These are phyloP conservation scores for Cyclotella choctawhatcheeana DNA, from an alignment of 108 stramenopile species.

Conservation along the genomic window DNA sequence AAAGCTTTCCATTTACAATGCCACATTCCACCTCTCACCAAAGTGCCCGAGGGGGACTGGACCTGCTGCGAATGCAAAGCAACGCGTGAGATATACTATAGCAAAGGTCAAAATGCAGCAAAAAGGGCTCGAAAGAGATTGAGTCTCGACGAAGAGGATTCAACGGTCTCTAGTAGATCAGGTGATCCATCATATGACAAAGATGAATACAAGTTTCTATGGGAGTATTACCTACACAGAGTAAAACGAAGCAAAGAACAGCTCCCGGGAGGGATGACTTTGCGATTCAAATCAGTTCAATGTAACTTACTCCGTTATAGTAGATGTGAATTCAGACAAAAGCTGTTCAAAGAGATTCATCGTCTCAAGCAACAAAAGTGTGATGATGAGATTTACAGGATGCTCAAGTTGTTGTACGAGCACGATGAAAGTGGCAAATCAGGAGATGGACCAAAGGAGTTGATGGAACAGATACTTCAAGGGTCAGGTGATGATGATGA, in stretches of 20 bases:
- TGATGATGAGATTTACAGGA: background rate
- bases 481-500: background rate
- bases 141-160: background rate
- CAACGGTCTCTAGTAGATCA: too few relatives aligned
- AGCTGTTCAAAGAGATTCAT: background rate
- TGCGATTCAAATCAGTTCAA: background rate
- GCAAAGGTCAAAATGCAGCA: background rate
- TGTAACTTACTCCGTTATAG: background rate
- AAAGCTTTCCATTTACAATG: slow-evolving; percentile 28
- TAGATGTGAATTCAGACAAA: background rate
- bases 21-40: slow-evolving; percentile 19
- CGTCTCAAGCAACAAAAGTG: background rate
- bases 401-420: background rate
- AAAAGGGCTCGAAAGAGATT: background rate
- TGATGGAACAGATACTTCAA: background rate
- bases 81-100: background rate
- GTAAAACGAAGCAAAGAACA: background rate
- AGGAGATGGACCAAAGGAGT: background rate
- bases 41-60: slow-evolving; percentile 19
- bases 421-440: background rate
- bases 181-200: background rate
- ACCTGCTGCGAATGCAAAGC: slow-evolving; percentile 29
- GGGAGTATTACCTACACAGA: background rate
- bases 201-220: background rate
- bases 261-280: background rate